phyloP scores from a whole-genome alignment of 331 rosid genomes.

The Cucumis variabilis region DNA sequence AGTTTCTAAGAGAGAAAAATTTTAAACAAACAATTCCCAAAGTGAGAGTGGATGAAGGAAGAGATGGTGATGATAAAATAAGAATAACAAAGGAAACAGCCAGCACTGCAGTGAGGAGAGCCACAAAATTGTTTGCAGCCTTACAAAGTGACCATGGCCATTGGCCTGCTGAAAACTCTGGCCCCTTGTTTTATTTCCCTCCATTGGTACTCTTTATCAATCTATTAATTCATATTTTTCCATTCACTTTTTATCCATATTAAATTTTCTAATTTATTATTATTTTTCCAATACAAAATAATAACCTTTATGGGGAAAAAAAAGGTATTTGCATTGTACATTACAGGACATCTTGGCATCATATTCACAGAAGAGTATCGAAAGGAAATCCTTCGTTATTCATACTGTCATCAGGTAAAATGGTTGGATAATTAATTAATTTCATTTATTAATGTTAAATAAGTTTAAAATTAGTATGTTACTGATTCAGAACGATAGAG shows the following conservation, averaged over 20 bases:
- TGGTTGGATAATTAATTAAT: no score
- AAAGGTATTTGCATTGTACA: constrained; percentile 12
- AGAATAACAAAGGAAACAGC: not conserved
- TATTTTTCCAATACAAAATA: not conserved
- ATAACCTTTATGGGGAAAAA: not conserved
- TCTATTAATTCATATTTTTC: not conserved
- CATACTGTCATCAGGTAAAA: constrained; percentile 15
- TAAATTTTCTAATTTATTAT: not conserved
- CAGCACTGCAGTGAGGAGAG: not conserved
- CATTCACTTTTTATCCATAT: no score
- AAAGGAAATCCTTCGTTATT: not conserved
- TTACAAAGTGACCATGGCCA: constrained; percentile 1
- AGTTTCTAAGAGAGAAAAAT: not conserved
- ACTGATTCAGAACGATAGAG: no score
- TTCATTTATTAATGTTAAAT: no score
- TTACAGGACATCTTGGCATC: not conserved
- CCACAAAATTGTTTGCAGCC: not conserved
- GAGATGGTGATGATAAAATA: not conserved
- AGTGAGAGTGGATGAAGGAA: not conserved
- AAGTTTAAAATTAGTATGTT: no score
- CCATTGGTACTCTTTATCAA: not conserved
- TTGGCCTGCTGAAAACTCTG: constrained; percentile 13
- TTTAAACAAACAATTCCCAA: constrained; percentile 1
- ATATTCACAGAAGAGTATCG: not conserved
- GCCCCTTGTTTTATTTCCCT: not conserved